Evolutionary conservation across 2,329 filamentous ascomycete genomes (phyloP), one percentile per base, ranked within the genome.

Genomic region (Alternaria postmessia): DNA sequence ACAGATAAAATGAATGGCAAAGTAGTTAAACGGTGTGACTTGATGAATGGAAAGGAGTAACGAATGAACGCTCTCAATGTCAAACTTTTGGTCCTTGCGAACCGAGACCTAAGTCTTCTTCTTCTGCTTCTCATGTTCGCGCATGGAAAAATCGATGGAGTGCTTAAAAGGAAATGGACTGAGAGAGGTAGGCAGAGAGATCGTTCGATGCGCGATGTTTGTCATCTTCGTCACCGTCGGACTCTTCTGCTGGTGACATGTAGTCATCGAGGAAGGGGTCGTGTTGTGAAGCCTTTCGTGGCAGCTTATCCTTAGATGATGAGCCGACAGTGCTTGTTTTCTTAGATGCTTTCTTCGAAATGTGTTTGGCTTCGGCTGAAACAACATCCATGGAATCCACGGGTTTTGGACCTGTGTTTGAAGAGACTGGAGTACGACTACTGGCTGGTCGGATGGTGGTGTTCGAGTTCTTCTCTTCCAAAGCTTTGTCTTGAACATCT

Each of bases 361-460:
- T 28, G n/a, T 28, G 52, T 46, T 38, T 43, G 14, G 36, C 22
- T 30, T 24, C 34, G 8, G 47, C 44, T 54, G 60, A 42, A n/a
- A 57, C 48, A 1, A 53, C 34, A 16, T 53, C 28, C 48, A 51
- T 57, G 20, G 30, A 48, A 32, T 66, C 63, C 5, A 73, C 36
- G 6, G 65, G 55, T 52, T 65, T 64, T 0, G 73, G 67, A 0
- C 66, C 34, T 6, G 30, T 55, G 48, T 73, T 66, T 43, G 69
- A 63, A 22, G 70, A 69, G 12, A 72, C 64, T 9, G 71, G 69
- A 6, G 70, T 68, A 14, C 63, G 38, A 8, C 71, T 66, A 47
- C 67, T 72, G 0, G 69, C 67, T 7, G 73, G 71, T 36, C 75
- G 67, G 34, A 76, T 78, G 0, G 75, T 77, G 8, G 68, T 73